Evolutionary conservation across 495 filamentous ascomycete species (phyloP), one percentile per base, ranked within the genome.

Genomic region (Penicillium macrosclerotiorum): DNA sequence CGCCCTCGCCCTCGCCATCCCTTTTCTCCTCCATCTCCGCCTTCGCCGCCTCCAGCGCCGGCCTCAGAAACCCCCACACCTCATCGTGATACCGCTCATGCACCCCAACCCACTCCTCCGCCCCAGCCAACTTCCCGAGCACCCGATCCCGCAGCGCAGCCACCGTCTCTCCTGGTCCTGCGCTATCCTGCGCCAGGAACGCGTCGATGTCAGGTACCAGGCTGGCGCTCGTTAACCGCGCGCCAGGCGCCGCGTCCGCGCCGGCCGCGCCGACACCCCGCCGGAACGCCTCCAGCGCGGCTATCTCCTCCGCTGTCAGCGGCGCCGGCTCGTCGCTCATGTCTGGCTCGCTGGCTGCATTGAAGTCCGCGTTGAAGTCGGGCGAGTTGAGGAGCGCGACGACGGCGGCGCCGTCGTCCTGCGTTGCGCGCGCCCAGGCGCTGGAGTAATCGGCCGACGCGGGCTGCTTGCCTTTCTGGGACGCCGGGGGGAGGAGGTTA

Each of bases 41-140:
- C 30, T 68, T 68, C n/a, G 86, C 85, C 34, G 79, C 75, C 46
- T 78, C 69, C 23, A 87, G 68, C 29, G 84, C 68, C n/a, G 80
- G 76, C 16, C 72, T 54, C 31, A 89, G 61, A 49, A 82, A 83
- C 47, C 86, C 88, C 87, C 88, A 92, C 8, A 92, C 84, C 46
- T 89, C 84, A 62, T 90, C 84, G 24, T 81, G 76, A 55, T 90
- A 90, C 24, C 70, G 67, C 27, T 76, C 82, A 53, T 89, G 73
- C 2, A 87, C 78, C 27, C 67, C 64, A 8, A 80, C 65, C 86
- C 85, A 85, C 37, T 84, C 65, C 37, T 47, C 50, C 14, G 69
- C 64, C 1, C 69, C 68, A 3, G 68, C 60, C 1, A 73, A 40
- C 3, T 58, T 41, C 0, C 34, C 36, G 3, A 73, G 20, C 0